These are phyloP conservation scores for Echeveria elegans DNA, from an alignment of 164 flowering plant genomes.

Conservation along the genomic window DNA sequence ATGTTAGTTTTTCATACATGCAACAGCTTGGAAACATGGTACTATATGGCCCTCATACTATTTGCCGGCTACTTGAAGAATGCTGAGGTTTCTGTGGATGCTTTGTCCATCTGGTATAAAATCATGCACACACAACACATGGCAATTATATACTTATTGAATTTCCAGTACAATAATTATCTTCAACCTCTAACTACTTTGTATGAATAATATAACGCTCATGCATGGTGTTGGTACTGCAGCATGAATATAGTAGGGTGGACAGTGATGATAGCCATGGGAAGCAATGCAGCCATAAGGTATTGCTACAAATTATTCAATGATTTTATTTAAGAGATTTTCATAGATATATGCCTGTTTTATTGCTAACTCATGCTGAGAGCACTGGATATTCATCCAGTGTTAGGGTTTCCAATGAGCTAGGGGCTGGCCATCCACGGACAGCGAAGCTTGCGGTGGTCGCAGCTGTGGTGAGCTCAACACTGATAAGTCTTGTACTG, in stretches of 20 bases:
- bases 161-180: too few relatives aligned
- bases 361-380: not conserved
- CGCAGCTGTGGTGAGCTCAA: slow-evolving; percentile 36
- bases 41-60: slow-evolving; percentile 43
- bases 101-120: slow-evolving; percentile 8
- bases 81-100: slow-evolving; percentile 63
- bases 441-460: slow-evolving; percentile 25
- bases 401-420: slow-evolving; percentile 73
- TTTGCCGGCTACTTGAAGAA: slow-evolving; percentile 76
- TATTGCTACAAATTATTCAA: too few relatives aligned
- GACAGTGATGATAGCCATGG: slow-evolving; percentile 8
- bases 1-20: not conserved
- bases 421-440: slow-evolving; percentile 62
- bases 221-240: not conserved
- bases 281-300: slow-evolving; percentile 9
- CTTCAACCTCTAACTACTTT: too few relatives aligned
- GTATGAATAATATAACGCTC: not conserved
- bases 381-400: slow-evolving; percentile 15
- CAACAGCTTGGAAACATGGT: not conserved
- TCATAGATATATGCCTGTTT: too few relatives aligned
- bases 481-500: slow-evolving; percentile 29
- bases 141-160: too few relatives aligned
- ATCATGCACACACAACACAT: too few relatives aligned
- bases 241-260: slow-evolving; percentile 12
- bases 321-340: too few relatives aligned